These are phyloP conservation scores for Mortierella sp. DNA, from an alignment of 371 early-diverging fungal species.

Conservation along the genomic window DNA sequence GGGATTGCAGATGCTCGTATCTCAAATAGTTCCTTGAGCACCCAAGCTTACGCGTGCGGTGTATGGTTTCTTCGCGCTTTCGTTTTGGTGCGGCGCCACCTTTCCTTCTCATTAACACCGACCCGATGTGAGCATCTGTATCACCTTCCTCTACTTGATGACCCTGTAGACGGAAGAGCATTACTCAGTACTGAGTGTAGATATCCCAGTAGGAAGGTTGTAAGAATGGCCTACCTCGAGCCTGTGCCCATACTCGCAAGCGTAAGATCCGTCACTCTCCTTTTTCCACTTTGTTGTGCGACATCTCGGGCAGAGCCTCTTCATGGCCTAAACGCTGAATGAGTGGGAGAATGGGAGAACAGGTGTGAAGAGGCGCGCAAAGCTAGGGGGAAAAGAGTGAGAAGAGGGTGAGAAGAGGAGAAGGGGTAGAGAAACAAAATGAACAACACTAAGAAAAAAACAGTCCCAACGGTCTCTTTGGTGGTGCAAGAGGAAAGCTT, in stretches of 20 bases:
- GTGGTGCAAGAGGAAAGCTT: no score
- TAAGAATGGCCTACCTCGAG: constrained; percentile 22
- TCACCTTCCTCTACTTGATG: constrained; percentile 44
- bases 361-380: background rate
- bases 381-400: no score
- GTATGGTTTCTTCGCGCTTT: constrained; percentile 1
- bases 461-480: no score
- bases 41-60: background rate
- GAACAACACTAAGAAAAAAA: no score
- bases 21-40: no score
- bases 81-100: constrained; percentile 9
- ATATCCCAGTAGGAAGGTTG: background rate
- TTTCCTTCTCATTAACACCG: background rate
- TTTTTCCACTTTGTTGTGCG: constrained; percentile 28
- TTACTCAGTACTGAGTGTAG: background rate
- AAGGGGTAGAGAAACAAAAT: no score
- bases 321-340: background rate
- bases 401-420: no score
- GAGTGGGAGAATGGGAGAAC: background rate
- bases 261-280: constrained; percentile 26
- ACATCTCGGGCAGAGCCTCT: constrained; percentile 32
- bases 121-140: constrained; percentile 11
- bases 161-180: constrained; percentile 18
- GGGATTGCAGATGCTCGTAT: background rate
- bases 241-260: constrained; percentile 40